These are phyloP conservation scores for Lobosporangium transversale DNA, from an alignment of 192 early-diverging fungal genomes.

Conservation along the genomic window DNA sequence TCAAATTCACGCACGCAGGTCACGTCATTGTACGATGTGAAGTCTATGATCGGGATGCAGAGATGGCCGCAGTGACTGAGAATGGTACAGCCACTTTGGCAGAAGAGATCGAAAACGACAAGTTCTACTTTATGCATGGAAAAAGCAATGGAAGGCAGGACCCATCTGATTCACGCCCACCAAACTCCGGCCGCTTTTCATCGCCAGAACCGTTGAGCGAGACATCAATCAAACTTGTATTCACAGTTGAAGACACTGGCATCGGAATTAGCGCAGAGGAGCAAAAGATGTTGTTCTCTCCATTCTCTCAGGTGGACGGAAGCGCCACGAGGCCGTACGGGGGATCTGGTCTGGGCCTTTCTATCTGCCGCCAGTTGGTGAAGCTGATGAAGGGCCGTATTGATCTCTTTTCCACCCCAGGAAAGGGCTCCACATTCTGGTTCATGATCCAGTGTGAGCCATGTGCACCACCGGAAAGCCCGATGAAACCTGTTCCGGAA, in stretches of 20 bases:
- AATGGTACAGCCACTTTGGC: not conserved
- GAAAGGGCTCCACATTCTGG: conserved; percentile 61
- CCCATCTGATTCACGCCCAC: conserved; percentile 39
- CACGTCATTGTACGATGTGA: conserved; percentile 63
- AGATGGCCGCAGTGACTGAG: conserved; percentile 4
- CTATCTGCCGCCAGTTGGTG: conserved; percentile 69
- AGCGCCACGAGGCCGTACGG: conserved; percentile 72
- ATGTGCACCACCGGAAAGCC: conserved; percentile 7
- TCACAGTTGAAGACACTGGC: conserved; percentile 62
- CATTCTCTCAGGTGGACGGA: conserved; percentile 75
- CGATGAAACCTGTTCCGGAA: not conserved
- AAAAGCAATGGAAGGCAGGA: conserved; percentile 35
- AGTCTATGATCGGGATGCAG: conserved; percentile 46
- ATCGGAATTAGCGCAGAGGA: conserved; percentile 56
- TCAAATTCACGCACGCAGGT: conserved; percentile 74
- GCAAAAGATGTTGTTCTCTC: conserved; percentile 57
- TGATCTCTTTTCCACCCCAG: conserved; percentile 52
- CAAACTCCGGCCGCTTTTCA: conserved; percentile 47
- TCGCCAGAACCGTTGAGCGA: conserved; percentile 50
- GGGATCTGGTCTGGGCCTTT: conserved; percentile 73
- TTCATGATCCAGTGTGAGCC: conserved; percentile 55
- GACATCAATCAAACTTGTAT: conserved; percentile 46
- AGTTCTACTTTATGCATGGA: conserved; percentile 46
- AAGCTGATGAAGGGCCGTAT: conserved; percentile 68
- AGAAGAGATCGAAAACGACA: conserved; percentile 31